These are phyloP conservation scores for Phylloporus arenicola DNA, from an alignment of 768 basidiomycete species.

Conservation along the genomic window DNA sequence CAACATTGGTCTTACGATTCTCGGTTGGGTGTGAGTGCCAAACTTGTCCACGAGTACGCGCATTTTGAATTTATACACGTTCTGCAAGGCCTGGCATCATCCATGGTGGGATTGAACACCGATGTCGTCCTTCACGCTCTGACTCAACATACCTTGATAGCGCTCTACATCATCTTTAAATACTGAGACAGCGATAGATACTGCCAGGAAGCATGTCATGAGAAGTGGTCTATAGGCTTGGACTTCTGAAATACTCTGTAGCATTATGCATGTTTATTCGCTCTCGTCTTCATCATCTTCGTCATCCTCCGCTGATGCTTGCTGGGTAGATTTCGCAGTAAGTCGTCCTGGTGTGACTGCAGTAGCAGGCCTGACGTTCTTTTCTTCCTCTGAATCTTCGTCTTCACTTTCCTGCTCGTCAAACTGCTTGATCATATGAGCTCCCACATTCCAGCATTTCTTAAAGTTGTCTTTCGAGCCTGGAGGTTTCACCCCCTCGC, in stretches of 20 bases:
- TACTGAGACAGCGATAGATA: constrained; percentile 34
- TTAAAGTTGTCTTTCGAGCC: constrained; percentile 48
- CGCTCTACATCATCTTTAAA: constrained; percentile 78
- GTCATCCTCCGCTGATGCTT: constrained; percentile 1
- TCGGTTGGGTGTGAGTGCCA: constrained; percentile 68
- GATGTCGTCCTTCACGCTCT: not conserved
- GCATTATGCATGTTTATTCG: constrained; percentile 7
- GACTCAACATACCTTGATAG: constrained; percentile 33
- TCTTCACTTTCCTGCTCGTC: constrained; percentile 66
- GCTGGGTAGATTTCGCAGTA: not conserved
- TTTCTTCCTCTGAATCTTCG: constrained; percentile 16
- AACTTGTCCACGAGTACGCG: not conserved
- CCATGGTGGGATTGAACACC: constrained; percentile 45
- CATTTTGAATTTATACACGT: constrained; percentile 12
- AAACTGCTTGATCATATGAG: constrained; percentile 75
- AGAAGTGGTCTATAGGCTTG: not conserved
- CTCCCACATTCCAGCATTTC: constrained; percentile 66
- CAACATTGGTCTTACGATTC: constrained; percentile 73
- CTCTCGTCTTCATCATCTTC: constrained; percentile 5
- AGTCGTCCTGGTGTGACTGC: not conserved
- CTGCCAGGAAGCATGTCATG: too few species aligned
- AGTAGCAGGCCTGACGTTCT: constrained; percentile 6
- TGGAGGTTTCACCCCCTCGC: constrained; percentile 39
- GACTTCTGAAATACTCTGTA: constrained; percentile 11
- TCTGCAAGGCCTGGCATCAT: constrained; percentile 65